A percentile compares a stretch with the other conserved stretches of the same genome.
Evolutionary conservation across 208 protist species (phyloP).

Genomic region (Novymonas esmeraldas): DNA sequence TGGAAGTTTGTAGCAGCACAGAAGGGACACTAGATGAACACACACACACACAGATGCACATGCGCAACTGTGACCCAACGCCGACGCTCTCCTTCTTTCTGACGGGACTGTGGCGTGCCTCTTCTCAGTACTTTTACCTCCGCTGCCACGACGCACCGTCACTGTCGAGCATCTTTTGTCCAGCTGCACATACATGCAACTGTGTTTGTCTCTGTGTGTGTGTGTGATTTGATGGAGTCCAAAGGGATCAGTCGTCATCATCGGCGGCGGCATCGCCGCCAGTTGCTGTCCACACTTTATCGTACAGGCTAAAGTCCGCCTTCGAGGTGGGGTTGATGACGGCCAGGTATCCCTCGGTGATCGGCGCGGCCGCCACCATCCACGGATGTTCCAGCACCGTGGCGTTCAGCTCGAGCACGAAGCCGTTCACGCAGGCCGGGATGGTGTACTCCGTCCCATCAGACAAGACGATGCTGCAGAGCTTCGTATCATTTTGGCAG

Average conservation of each 20-base stretch:
- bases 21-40: too few relatives aligned
- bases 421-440: constrained; percentile 81
- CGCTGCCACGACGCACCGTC: too few relatives aligned
- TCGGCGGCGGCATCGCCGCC: constrained; percentile 65
- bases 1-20: too few relatives aligned
- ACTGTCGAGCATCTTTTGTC: too few relatives aligned
- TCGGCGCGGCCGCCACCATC: constrained; percentile 62
- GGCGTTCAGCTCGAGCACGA: constrained; percentile 81
- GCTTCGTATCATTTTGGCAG: constrained; percentile 79
- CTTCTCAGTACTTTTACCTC: too few relatives aligned
- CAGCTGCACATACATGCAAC: too few relatives aligned
- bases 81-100: too few relatives aligned
- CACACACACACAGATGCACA: too few relatives aligned
- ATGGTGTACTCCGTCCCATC: constrained; percentile 60
- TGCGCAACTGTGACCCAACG: too few relatives aligned
- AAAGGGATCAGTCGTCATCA: constrained; percentile 50
- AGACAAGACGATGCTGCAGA: constrained; percentile 62
- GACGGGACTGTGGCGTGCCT: too few relatives aligned
- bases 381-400: constrained; percentile 52
- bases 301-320: constrained; percentile 46
- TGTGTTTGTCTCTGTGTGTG: neutral
- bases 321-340: constrained; percentile 72
- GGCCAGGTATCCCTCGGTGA: constrained; percentile 73
- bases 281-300: constrained; percentile 65
- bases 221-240: too few relatives aligned